Conservation (phyloP, 495 filamentous ascomycete genomes). For the Hyaloscypha hepaticicola region DNA sequence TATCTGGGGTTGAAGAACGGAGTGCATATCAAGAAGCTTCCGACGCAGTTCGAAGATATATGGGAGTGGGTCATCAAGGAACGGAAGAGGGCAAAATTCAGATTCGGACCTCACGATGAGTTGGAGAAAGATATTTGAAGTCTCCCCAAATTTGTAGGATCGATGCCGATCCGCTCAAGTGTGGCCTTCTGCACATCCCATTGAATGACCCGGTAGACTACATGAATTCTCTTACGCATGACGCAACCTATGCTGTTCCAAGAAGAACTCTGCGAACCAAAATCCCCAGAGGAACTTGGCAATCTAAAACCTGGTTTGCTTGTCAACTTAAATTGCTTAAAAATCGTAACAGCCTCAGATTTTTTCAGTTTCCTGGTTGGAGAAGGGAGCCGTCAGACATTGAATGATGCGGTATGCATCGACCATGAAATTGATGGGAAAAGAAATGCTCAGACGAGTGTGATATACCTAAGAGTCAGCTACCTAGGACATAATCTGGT, state of each 20-base stretch:
- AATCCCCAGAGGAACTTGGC: background rate
- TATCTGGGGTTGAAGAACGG: constrained; percentile 64
- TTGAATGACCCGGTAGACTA: background rate
- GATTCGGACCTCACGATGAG: background rate
- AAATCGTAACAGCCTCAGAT: background rate
- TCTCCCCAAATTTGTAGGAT: background rate
- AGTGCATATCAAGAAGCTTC: constrained; percentile 54
- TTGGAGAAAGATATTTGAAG: background rate
- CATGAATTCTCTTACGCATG: background rate
- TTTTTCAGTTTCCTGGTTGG: background rate
- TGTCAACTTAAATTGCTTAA: background rate
- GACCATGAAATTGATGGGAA: background rate
- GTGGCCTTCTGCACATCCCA: background rate
- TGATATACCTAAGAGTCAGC: background rate
- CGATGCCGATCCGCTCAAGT: background rate
- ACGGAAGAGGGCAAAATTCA: too few relatives aligned
- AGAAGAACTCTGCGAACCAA: too few relatives aligned
- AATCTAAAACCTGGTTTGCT: background rate
- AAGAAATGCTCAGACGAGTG: background rate
- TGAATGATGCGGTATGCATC: background rate
- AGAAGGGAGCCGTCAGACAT: background rate
- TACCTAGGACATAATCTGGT: background rate
- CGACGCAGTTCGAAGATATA: constrained; percentile 73
- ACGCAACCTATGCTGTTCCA: too few relatives aligned
- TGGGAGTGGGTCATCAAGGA: too few relatives aligned